Evolutionary conservation across 2,329 filamentous ascomycete species (phyloP), one percentile per base, ranked within the genome.

Genomic region (Fusarium secorum): DNA sequence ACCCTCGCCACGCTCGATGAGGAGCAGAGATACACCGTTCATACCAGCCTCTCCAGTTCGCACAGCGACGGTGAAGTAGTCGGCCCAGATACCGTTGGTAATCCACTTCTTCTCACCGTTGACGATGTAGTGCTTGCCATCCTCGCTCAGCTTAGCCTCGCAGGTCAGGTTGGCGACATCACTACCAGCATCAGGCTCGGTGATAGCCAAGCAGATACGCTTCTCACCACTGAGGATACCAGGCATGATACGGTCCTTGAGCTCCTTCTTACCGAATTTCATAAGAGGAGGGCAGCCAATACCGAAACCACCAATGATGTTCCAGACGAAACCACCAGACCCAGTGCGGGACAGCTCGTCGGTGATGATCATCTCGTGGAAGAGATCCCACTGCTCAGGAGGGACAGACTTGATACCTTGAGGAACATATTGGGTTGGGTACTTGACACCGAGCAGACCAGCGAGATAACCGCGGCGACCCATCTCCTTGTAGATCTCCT

Each of bases 101-200:
- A 98, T 98, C 95, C 96, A 98, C 85, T 99, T 99, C 92, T 99
- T 98, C 89, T 98, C 95, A 60, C 96, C 96, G 79, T 98, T 99
- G 83, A 99, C 96, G 75, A 98, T 98, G 83, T 97, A 99, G 85
- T 98, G 94, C 86, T 98, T 98, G 78, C 96, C 96, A 77, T 99
- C 96, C 75, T 96, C 93, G 70, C 89, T 93, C 63, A 98, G 88
- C 86, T 97, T 97, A 30, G 96, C 96, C 86, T 98, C 95, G 81
- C 95, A 98, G 18, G 91, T 96, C 74, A 99, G 81, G 83, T 97
- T 98, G 65, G 96, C 96, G 14, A 99, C 96, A 79, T 99, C 96
- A 73, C 90, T 94, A 46, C 96, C 96, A 17, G 95, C 96, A 83
- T 98, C 95, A 66, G 92, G 96, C 84, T 99, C 96, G 0, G 96